Percentiles rank a stretch among this genome's conserved stretches.
phyloP scores from a whole-genome alignment of 208 protist species.

The Wallacemonas sp. region DNA sequence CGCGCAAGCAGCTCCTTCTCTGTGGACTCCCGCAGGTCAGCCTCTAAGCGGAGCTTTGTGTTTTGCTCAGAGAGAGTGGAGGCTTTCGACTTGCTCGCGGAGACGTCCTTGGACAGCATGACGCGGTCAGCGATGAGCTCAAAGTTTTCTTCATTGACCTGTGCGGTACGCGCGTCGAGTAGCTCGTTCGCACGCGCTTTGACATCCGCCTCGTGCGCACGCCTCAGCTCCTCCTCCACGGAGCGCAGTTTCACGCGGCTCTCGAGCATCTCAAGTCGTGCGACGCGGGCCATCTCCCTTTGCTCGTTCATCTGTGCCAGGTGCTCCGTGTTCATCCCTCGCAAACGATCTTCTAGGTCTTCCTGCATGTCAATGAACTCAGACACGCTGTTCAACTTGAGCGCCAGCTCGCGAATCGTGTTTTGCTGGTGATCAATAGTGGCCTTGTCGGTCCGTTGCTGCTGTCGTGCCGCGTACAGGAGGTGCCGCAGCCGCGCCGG shows the following conservation, averaged over 20 bases:
- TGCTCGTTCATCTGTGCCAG: constrained; percentile 29
- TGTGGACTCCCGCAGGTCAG: constrained; percentile 35
- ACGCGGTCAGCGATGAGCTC: constrained; percentile 72
- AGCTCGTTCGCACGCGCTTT: constrained; percentile 55
- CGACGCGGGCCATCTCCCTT: constrained; percentile 23
- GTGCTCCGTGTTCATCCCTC: constrained; percentile 32
- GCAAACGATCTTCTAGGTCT: constrained; percentile 46
- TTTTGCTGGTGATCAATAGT: constrained; percentile 44
- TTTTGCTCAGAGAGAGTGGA: constrained; percentile 46
- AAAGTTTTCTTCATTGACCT: constrained; percentile 73
- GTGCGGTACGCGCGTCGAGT: constrained; percentile 58
- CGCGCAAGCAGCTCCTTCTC: constrained; percentile 48
- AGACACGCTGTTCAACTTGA: constrained; percentile 49
- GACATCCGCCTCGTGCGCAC: constrained; percentile 57
- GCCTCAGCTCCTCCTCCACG: constrained; percentile 48
- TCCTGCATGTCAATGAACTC: constrained; percentile 58
- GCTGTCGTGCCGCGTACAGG: constrained; percentile 18
- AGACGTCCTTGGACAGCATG: constrained; percentile 55
- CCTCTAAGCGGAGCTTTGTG: constrained; percentile 38
- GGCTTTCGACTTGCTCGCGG: constrained; percentile 12
- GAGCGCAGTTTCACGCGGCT: constrained; percentile 66
- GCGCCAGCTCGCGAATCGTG: constrained; percentile 56
- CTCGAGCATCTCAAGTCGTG: constrained; percentile 71
- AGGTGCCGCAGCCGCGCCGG: constrained; percentile 4
- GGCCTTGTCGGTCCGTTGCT: constrained; percentile 37